Conservation (phyloP, 2,329 filamentous ascomycete genomes). For the Microascus cirrosus region DNA sequence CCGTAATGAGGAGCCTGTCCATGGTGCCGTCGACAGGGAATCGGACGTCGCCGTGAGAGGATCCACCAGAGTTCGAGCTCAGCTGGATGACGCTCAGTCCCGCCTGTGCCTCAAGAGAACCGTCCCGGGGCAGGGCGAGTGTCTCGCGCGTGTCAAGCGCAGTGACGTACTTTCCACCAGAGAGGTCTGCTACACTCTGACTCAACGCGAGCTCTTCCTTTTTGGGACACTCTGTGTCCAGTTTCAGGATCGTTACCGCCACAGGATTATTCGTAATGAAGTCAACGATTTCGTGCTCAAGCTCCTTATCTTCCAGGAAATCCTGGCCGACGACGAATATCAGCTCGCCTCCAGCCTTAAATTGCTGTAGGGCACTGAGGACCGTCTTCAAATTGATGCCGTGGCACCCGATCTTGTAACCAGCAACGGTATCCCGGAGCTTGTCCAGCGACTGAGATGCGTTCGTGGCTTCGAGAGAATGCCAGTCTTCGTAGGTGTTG, state of each 20-base stretch:
- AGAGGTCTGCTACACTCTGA: not conserved
- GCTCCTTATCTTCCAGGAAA: not conserved
- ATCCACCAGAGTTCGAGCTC: not conserved
- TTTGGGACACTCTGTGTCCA: not conserved
- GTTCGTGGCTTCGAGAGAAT: not conserved
- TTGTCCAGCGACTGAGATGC: not conserved
- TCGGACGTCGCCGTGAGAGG: not conserved
- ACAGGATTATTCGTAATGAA: not conserved
- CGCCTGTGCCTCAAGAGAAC: not conserved
- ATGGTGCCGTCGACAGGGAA: conserved; percentile 7
- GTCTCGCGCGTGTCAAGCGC: not conserved
- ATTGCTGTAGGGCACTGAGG: not conserved
- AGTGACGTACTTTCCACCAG: not conserved
- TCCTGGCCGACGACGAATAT: not conserved
- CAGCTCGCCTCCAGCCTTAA: not conserved
- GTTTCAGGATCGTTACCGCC: not conserved
- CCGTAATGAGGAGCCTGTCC: not conserved
- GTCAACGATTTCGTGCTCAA: not conserved
- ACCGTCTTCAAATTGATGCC: not conserved
- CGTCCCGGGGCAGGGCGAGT: not conserved
- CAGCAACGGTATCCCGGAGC: not conserved
- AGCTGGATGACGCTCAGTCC: not conserved
- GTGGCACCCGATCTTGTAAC: not conserved
- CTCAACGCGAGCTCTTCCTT: not conserved
- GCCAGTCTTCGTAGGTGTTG: not conserved